These are phyloP conservation scores for Colletotrichum truncatum DNA, from an alignment of 2,329 filamentous ascomycete genomes.

Conservation along the genomic window DNA sequence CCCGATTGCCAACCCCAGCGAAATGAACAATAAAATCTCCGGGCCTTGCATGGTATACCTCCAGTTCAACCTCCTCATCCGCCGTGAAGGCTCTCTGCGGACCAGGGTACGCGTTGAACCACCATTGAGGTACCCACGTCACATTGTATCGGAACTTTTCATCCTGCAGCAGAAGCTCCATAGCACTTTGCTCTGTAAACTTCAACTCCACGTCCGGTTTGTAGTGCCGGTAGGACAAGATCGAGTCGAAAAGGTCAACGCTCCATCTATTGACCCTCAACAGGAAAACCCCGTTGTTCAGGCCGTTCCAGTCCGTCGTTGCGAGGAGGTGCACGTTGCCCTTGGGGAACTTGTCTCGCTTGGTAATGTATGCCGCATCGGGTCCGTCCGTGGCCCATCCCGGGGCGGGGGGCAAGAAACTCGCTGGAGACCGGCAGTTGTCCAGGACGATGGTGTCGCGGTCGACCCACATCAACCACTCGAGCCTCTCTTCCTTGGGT, in stretches of 20 bases:
- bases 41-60: not conserved
- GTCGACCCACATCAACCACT: conserved; percentile 35
- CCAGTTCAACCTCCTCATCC: not conserved
- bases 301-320: conserved; percentile 30
- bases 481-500: conserved; percentile 15
- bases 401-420: conserved; percentile 17
- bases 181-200: conserved; percentile 33
- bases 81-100: not conserved
- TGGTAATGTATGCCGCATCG: not conserved
- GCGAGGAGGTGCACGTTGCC: conserved; percentile 20
- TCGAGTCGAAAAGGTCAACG: conserved; percentile 31
- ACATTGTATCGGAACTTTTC: conserved; percentile 11
- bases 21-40: not conserved
- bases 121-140: conserved; percentile 29
- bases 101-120: conserved; percentile 33
- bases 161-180: conserved; percentile 30
- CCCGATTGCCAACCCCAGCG: not conserved
- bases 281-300: conserved; percentile 34
- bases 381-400: not conserved
- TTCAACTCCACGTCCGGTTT: conserved; percentile 24
- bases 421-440: conserved; percentile 21
- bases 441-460: conserved; percentile 34
- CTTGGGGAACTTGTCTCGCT: not conserved
- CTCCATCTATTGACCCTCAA: conserved; percentile 29
- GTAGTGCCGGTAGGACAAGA: conserved; percentile 30